These are phyloP conservation scores for Uromyces viciae-fabae DNA, from an alignment of 1,284 basidiomycete genomes.

Conservation along the genomic window DNA sequence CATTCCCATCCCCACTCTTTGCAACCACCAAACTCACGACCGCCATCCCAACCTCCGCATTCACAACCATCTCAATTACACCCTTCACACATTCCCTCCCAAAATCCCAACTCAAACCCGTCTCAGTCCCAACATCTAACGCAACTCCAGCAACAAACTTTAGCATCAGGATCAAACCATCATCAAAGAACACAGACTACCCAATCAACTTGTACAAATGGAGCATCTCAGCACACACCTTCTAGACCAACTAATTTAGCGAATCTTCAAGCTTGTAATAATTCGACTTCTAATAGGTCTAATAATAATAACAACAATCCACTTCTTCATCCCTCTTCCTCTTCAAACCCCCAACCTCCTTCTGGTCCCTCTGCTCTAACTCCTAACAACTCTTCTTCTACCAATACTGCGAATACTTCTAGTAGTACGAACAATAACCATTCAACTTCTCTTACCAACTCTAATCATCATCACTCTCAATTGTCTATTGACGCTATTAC, in stretches of 20 bases:
- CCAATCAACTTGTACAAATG: background rate
- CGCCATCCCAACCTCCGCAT: constrained; percentile 20
- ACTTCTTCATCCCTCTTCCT: background rate
- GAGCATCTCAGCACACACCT: background rate
- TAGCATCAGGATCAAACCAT: background rate
- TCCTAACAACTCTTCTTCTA: background rate
- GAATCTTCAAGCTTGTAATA: background rate
- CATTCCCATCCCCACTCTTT: background rate
- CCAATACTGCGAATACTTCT: background rate
- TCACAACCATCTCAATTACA: background rate
- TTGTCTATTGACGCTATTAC: constrained; percentile 27
- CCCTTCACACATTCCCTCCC: background rate
- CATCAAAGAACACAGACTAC: background rate
- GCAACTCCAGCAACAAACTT: background rate
- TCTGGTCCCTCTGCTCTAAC: background rate
- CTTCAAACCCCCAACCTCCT: background rate
- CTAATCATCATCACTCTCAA: constrained; percentile 7
- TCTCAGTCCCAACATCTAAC: constrained; percentile 7
- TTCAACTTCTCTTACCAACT: too few species aligned
- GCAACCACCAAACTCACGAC: constrained; percentile 1
- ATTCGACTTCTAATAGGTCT: background rate
- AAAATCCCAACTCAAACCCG: background rate
- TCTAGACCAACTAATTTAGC: background rate
- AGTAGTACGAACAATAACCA: background rate
- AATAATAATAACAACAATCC: too few species aligned